Evolutionary conservation across 805 yeast genomes (phyloP).

Genomic region (Wickerhamomyces silvicola): DNA sequence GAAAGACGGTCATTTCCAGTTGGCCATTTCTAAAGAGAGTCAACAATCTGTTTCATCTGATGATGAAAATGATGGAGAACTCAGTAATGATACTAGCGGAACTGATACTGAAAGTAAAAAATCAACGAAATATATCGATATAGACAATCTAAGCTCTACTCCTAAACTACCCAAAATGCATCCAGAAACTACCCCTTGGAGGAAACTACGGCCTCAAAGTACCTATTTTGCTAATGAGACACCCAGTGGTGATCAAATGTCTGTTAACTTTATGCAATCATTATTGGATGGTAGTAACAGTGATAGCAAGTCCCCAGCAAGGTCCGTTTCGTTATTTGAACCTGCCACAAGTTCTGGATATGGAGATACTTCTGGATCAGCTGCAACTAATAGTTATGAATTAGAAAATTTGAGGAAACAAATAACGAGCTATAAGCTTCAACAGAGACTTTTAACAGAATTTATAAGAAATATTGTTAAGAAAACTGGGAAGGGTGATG

Average conservation of each 20-base stretch:
- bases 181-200: conserved; percentile 33
- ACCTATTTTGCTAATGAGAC: conserved; percentile 8
- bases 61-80: conserved; percentile 15
- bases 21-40: conserved; percentile 4
- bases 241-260: conserved; percentile 1
- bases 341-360: conserved; percentile 4
- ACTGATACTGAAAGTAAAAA: conserved; percentile 3
- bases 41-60: conserved; percentile 6
- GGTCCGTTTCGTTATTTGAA: conserved; percentile 18
- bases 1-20: conserved; percentile 8
- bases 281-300: conserved; percentile 14
- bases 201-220: conserved; percentile 21
- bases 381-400: conserved; percentile 18
- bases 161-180: conserved; percentile 28
- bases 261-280: conserved; percentile 17
- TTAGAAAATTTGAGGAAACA: conserved; percentile 33
- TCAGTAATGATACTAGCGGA: conserved; percentile 4
- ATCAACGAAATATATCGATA: conserved; percentile 16
- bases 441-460: conserved; percentile 27
- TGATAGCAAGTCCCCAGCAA: conserved; percentile 6
- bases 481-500: conserved; percentile 15
- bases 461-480: conserved; percentile 16
- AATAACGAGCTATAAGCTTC: conserved; percentile 34
- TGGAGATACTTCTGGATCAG: conserved; percentile 8
- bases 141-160: conserved; percentile 21